phyloP scores from a whole-genome alignment of 2,329 filamentous ascomycete species.

The Fusarium temperatum region DNA sequence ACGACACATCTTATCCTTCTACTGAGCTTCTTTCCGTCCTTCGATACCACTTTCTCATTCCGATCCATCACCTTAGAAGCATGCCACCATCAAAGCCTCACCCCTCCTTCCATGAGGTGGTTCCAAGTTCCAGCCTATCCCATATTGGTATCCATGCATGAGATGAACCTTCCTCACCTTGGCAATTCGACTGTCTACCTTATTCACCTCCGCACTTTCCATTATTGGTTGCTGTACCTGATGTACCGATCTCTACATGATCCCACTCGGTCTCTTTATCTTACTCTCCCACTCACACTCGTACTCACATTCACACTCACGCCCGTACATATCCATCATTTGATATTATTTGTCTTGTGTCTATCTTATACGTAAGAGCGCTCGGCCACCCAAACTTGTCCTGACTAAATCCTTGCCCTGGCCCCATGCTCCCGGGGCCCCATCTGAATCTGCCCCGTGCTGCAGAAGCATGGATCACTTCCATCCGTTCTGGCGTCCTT shows the following conservation, averaged over 20 bases:
- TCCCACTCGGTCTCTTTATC: conserved; percentile 6
- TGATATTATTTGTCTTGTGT: not conserved
- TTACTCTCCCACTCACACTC: not conserved
- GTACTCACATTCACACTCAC: not conserved
- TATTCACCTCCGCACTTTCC: not conserved
- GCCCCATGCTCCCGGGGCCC: conserved; percentile 33
- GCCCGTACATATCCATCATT: not conserved
- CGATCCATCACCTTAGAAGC: conserved; percentile 9
- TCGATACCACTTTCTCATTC: conserved; percentile 27
- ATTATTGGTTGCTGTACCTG: not conserved
- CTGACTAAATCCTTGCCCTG: conserved; percentile 16
- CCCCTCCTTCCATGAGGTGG: conserved; percentile 16
- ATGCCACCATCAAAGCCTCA: conserved; percentile 19
- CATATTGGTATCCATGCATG: not conserved
- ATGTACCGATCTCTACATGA: not conserved
- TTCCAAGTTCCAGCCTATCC: not conserved
- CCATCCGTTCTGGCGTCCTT: conserved; percentile 41
- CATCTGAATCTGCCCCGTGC: conserved; percentile 38
- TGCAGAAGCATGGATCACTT: conserved; percentile 34
- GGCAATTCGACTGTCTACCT: not conserved
- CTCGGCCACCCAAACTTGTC: conserved; percentile 12
- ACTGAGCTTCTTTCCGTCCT: conserved; percentile 33
- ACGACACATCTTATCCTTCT: conserved; percentile 22
- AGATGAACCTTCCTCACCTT: not conserved
- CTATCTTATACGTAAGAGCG: conserved; percentile 15